These are phyloP conservation scores for Rhodocollybia butyracea DNA, from an alignment of 768 basidiomycete genomes.

Conservation along the genomic window DNA sequence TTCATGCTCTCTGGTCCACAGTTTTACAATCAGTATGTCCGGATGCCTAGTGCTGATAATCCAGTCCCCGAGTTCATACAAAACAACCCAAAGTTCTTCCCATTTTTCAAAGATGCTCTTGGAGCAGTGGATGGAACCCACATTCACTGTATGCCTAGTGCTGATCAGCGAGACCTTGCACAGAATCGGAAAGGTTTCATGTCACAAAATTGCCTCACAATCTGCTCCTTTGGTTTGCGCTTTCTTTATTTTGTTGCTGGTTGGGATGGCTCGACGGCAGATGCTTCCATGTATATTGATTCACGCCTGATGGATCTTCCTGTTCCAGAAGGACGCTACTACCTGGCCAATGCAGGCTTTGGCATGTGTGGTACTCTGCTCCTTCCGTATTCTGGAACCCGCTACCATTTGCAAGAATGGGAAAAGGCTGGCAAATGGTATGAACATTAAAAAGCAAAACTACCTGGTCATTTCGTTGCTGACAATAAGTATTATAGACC, in stretches of 20 bases:
- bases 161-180: conserved; percentile 9
- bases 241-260: conserved; percentile 21
- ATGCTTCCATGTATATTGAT: conserved; percentile 16
- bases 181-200: conserved; percentile 21
- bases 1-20: not conserved
- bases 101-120: conserved; percentile 20
- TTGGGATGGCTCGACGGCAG: conserved; percentile 21
- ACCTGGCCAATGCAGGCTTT: conserved; percentile 19
- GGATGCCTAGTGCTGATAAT: not conserved
- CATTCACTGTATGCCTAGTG: conserved; percentile 13
- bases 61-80: conserved; percentile 9
- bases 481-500: conserved; percentile 12
- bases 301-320: conserved; percentile 9
- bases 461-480: not conserved
- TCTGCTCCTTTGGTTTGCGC: conserved; percentile 16
- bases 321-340: conserved; percentile 15
- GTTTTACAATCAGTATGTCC: conserved; percentile 9
- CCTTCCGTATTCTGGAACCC: conserved; percentile 20
- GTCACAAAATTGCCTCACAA: conserved; percentile 23
- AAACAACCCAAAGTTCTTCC: conserved; percentile 19
- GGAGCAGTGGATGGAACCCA: conserved; percentile 24
- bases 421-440: conserved; percentile 7
- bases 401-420: conserved; percentile 25
- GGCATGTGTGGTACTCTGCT: conserved; percentile 16
- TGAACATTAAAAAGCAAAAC: not conserved